Evolutionary conservation across 1,284 basidiomycete species (phyloP).

Genomic region (Ceratobasidium sp.): DNA sequence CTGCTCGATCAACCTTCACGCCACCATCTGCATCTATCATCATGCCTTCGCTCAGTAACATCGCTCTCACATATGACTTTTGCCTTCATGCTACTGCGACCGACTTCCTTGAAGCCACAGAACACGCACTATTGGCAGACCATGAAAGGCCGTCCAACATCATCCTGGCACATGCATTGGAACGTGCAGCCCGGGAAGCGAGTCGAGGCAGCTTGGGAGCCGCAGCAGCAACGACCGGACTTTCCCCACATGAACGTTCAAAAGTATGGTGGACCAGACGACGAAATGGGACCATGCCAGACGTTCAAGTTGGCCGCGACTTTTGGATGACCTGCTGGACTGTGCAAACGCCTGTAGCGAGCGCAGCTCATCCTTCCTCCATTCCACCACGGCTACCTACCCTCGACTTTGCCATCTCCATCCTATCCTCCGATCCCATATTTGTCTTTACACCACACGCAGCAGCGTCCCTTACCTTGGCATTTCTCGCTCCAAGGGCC

Average conservation of each 20-base stretch:
- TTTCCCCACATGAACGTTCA: not conserved
- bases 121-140: conserved; percentile 6
- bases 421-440: conserved; percentile 24
- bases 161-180: conserved; percentile 21
- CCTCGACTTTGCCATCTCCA: conserved; percentile 21
- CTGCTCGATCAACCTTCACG: not conserved
- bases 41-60: conserved; percentile 13
- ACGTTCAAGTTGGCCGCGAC: conserved; percentile 3
- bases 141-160: conserved; percentile 23
- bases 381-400: not conserved
- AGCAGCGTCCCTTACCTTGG: not conserved
- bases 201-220: not conserved
- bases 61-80: conserved; percentile 12
- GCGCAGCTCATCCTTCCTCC: not conserved
- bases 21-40: conserved; percentile 7
- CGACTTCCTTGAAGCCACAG: conserved; percentile 35
- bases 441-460: conserved; percentile 22
- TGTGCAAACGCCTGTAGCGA: not conserved
- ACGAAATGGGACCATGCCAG: not conserved
- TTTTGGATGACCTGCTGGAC: conserved; percentile 35
- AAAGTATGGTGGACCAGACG: conserved; percentile 24
- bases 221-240: not conserved
- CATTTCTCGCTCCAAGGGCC: conserved; percentile 12
- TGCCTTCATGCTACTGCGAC: conserved; percentile 23
- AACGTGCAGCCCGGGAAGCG: conserved; percentile 8